Base-by-base conservation (phyloP, 1,284 basidiomycete genomes). In the Boletellus dicymbophilus region DNA sequence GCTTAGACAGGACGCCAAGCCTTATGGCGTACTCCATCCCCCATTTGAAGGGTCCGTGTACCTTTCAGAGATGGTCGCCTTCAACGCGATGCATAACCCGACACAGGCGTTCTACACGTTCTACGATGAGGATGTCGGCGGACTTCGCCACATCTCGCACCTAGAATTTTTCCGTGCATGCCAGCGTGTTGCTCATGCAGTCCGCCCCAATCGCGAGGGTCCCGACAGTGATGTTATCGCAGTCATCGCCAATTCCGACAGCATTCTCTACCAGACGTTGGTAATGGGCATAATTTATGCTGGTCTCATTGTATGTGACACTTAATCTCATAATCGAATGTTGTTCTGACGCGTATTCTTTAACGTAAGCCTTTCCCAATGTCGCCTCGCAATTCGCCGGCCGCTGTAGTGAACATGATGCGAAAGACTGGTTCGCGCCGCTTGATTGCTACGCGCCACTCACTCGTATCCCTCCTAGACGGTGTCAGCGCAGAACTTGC, bases 371-470 rank as follows among this genome's bases (percentile, higher is more conserved):
- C 64, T 0, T 65, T 68, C 43, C 65, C 61, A 1, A 70, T 75
- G 43, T 73, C 74, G 0, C 69, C 65, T 5, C 66, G 72, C 3
- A 73, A 72, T 44, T 67, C 72, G 1, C 43, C 67, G 0, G 59
- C 66, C 5, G 70, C 72, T 0, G 54, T 73, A 6, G 48, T 53
- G 3, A 59, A 71, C 44, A 58, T 75, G 49, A 53, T 74, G 42
- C 54, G 49, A 44, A 67, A 61, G 49, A 65, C 63, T 0, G 52
- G 53, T 2, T 67, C 64, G 15, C 62, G 58, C 38, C 66, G 67
- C 12, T 8, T 75, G 22, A 51, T 75, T 8, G 59, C 62, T 1
- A 72, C 71, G 0, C 54, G 54, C 3, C 48, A 52, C 13, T 66
- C 65, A 0, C 55, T 71, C 3, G 46, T 28, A 2, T 7, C 42